Conservation (phyloP, 1,139 yeast species). For the Sugiyamaella pinicola region DNA sequence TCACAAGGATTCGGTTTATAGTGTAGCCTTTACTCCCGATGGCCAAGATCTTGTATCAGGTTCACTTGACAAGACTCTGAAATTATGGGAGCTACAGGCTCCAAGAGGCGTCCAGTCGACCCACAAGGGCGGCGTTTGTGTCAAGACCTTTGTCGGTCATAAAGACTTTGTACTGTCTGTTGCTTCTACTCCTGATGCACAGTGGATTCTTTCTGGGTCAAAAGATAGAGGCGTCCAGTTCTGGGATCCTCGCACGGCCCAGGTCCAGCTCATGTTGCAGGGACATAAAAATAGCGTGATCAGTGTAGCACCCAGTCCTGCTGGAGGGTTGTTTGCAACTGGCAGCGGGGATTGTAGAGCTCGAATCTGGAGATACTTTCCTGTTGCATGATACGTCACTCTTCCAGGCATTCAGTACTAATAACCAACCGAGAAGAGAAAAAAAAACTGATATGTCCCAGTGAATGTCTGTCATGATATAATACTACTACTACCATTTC, state of each 20-base stretch:
- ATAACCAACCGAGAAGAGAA: no score
- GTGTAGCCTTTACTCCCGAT: constrained; percentile 89
- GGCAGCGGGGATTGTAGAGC: constrained; percentile 99
- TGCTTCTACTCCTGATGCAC: constrained; percentile 91
- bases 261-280: constrained; percentile 92
- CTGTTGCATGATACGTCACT: constrained; percentile 27
- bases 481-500: no score
- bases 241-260: constrained; percentile 94
- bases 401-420: no score
- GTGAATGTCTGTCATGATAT: no score
- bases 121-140: constrained; percentile 59
- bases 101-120: constrained; percentile 47
- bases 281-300: constrained; percentile 97
- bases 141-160: constrained; percentile 93
- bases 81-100: constrained; percentile 84
- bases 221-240: constrained; percentile 96
- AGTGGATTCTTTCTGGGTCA: constrained; percentile 90
- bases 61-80: constrained; percentile 92
- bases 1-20: constrained; percentile 94
- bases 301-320: constrained; percentile 85
- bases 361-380: constrained; percentile 78
- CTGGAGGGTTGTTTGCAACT: constrained; percentile 87
- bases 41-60: constrained; percentile 95
- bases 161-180: constrained; percentile 94
- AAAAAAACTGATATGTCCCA: no score